Conservation (phyloP, 2,329 filamentous ascomycete species). For the Dactylellina cionopaga region DNA sequence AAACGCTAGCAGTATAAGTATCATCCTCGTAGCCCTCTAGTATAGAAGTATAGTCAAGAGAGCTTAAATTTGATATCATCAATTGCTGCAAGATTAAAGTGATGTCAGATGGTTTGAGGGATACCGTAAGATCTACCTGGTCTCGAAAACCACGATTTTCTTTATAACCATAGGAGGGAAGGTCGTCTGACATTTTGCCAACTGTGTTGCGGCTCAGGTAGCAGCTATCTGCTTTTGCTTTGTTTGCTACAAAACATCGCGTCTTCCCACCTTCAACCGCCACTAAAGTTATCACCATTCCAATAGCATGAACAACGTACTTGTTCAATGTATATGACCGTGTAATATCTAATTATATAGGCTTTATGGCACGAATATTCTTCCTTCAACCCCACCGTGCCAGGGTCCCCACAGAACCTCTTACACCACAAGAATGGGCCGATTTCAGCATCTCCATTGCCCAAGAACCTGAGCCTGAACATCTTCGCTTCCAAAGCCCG, state of each 20-base stretch:
- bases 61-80: too few relatives aligned
- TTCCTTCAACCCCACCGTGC: neutral
- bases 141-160: too few relatives aligned
- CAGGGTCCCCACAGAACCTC: constrained; percentile 17
- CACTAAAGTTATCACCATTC: neutral
- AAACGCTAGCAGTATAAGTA: too few relatives aligned
- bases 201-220: neutral
- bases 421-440: constrained; percentile 38
- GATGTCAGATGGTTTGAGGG: too few relatives aligned
- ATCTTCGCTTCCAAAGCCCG: constrained; percentile 29
- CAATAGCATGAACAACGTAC: neutral
- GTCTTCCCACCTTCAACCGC: constrained; percentile 1
- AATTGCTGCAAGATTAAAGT: too few relatives aligned
- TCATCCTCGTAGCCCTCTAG: too few relatives aligned
- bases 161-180: too few relatives aligned
- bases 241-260: neutral
- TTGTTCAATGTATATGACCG: neutral
- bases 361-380: neutral
- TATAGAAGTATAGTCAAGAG: too few relatives aligned
- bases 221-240: neutral
- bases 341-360: too few relatives aligned
- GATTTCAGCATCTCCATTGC: constrained; percentile 13
- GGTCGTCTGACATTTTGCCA: neutral
- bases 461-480: constrained; percentile 20
- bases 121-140: too few relatives aligned